Percentiles rank a stretch among this genome's conserved stretches.
Evolutionary conservation across 2,329 filamentous ascomycete genomes (phyloP).

Genomic region (Cucurbitaria berberidis): DNA sequence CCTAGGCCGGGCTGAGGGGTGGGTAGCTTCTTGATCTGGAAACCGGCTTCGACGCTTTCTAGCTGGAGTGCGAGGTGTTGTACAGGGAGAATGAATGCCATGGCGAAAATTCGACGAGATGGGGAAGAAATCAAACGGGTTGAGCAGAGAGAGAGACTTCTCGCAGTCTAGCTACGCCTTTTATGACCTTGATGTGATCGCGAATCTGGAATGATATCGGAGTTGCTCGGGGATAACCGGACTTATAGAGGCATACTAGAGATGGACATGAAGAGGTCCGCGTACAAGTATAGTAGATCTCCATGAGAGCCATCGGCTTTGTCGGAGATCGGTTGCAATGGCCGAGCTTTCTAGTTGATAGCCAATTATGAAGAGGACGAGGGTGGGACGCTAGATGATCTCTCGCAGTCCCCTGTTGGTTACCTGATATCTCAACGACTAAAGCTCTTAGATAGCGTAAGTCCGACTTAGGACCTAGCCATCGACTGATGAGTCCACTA

Average conservation of each 20-base stretch:
- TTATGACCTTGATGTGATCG: background rate
- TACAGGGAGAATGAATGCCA: background rate
- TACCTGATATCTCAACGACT: background rate
- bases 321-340: background rate
- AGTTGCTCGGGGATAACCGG: background rate
- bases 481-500: background rate
- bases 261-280: background rate
- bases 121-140: background rate
- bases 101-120: background rate
- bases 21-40: conserved; percentile 17
- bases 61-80: background rate
- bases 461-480: background rate
- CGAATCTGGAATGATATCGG: background rate
- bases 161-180: background rate
- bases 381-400: no score
- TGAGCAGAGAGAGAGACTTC: background rate
- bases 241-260: background rate
- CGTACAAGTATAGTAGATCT: background rate
- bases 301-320: background rate
- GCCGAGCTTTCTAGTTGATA: background rate
- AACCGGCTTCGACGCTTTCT: background rate
- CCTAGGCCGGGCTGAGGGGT: conserved; percentile 46
- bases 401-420: background rate
- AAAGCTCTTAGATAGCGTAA: background rate
- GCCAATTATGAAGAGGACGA: background rate